These are phyloP conservation scores for Globisporangium acanthophoron DNA, from an alignment of 352 stramenopile species.

Conservation along the genomic window DNA sequence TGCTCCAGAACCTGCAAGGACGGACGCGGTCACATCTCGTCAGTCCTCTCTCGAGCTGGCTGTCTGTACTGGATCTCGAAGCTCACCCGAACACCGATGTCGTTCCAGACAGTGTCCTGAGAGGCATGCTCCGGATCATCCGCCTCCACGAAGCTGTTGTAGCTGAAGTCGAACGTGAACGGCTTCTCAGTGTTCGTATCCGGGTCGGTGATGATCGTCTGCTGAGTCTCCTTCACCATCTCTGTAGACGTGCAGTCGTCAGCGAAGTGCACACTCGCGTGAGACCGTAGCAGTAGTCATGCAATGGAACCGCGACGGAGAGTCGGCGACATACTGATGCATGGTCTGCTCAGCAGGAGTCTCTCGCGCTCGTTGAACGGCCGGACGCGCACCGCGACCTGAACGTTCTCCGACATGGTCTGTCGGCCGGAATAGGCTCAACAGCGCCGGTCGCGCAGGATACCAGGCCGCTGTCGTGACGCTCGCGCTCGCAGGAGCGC, in stretches of 20 bases:
- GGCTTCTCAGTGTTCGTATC: slow-evolving; percentile 68
- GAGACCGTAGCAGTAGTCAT: neutral
- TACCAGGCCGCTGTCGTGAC: neutral
- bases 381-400: slow-evolving; percentile 76
- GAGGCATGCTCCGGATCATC: slow-evolving; percentile 60
- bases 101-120: slow-evolving; percentile 81
- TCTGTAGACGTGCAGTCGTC: slow-evolving; percentile 17
- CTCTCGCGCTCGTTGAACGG: slow-evolving; percentile 83
- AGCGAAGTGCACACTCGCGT: neutral
- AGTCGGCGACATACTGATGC: slow-evolving; percentile 42
- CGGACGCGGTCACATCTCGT: neutral
- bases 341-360: slow-evolving; percentile 58
- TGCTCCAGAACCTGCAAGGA: slow-evolving; percentile 67
- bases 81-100: slow-evolving; percentile 71
- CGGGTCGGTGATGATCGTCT: slow-evolving; percentile 82
- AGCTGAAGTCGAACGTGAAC: slow-evolving; percentile 90
- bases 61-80: neutral
- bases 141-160: slow-evolving; percentile 69
- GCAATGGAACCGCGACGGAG: neutral
- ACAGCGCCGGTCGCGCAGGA: neutral
- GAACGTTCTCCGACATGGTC: slow-evolving; percentile 77
- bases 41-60: neutral
- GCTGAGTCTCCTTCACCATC: slow-evolving; percentile 74
- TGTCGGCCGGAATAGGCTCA: neutral
- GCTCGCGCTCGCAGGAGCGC: no score